Conservation (phyloP, 1,284 basidiomycete genomes). For the Boletellus sp. region DNA sequence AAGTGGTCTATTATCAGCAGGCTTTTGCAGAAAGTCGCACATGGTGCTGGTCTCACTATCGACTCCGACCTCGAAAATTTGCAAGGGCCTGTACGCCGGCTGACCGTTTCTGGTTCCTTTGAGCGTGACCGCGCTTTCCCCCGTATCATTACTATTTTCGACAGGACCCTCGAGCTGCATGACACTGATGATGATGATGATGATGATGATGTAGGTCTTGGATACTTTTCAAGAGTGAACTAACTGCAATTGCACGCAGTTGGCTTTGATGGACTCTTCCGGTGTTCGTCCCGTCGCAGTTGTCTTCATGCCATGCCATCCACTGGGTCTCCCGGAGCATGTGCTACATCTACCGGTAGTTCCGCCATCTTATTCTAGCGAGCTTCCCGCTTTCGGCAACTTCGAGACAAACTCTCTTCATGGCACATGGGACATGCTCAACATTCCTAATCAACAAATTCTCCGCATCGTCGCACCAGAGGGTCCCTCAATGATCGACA, state of each 20-base stretch:
- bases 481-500: constrained; percentile 43
- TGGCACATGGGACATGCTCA: constrained; percentile 48
- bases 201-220: constrained; percentile 47
- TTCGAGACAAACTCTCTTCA: constrained; percentile 38
- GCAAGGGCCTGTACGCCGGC: constrained; percentile 20
- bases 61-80: constrained; percentile 16
- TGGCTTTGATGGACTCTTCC: constrained; percentile 35
- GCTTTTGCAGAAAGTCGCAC: constrained; percentile 45
- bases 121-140: constrained; percentile 25
- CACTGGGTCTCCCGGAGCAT: constrained; percentile 46
- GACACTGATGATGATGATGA: constrained; percentile 40
- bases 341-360: constrained; percentile 59
- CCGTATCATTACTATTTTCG: constrained; percentile 46
- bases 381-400: constrained; percentile 29
- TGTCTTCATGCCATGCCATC: constrained; percentile 54
- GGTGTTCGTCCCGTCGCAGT: constrained; percentile 59
- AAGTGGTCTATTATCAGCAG: constrained; percentile 58
- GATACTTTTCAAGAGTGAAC: constrained; percentile 31
- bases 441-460: constrained; percentile 42
- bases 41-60: constrained; percentile 28
- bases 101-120: constrained; percentile 24
- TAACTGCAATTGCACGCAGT: constrained; percentile 46
- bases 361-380: constrained; percentile 32
- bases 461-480: constrained; percentile 35
- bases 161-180: constrained; percentile 44